Percentiles rank a stretch among this genome's conserved stretches.
Evolutionary conservation across 179 eudicot species (phyloP).

Genomic region (Gypsophila paniculata): DNA sequence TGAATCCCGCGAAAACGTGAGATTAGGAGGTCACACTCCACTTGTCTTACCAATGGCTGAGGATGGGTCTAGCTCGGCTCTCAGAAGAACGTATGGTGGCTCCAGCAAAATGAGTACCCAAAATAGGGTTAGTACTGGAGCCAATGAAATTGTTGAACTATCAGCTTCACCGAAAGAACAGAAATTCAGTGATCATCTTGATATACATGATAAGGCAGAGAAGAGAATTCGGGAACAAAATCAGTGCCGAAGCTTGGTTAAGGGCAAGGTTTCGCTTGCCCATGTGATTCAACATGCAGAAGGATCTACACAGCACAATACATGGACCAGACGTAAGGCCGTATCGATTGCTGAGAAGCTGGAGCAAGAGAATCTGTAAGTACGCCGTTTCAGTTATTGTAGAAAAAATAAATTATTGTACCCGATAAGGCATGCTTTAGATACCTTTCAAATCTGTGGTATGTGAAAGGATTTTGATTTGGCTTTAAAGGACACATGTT

Average conservation of each 20-base stretch:
- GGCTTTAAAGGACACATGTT: neutral
- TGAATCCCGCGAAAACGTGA: conserved; percentile 43
- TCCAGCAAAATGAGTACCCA: conserved; percentile 23
- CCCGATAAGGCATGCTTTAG: neutral
- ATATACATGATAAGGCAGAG: conserved; percentile 27
- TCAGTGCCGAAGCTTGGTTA: conserved; percentile 60
- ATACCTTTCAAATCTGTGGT: neutral
- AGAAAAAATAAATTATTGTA: neutral
- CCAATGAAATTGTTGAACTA: conserved; percentile 67
- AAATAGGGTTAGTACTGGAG: conserved; percentile 32
- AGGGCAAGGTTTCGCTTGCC: conserved; percentile 80
- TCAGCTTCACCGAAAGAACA: conserved; percentile 45
- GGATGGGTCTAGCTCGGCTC: conserved; percentile 26
- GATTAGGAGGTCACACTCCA: conserved; percentile 31
- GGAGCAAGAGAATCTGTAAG: conserved; percentile 93
- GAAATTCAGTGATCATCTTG: conserved; percentile 34
- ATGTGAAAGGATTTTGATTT: too few species aligned
- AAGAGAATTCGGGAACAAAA: conserved; percentile 39
- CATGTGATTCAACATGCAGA: conserved; percentile 83
- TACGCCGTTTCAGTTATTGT: conserved; percentile 16
- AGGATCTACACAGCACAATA: conserved; percentile 51
- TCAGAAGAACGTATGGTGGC: conserved; percentile 24
- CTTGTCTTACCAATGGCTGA: conserved; percentile 36
- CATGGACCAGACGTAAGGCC: conserved; percentile 82
- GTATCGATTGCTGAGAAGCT: conserved; percentile 90